Percentiles rank a stretch among this genome's conserved stretches.
phyloP scores from a whole-genome alignment of 2,329 filamentous ascomycete species.

The Blastomyces silverae region DNA sequence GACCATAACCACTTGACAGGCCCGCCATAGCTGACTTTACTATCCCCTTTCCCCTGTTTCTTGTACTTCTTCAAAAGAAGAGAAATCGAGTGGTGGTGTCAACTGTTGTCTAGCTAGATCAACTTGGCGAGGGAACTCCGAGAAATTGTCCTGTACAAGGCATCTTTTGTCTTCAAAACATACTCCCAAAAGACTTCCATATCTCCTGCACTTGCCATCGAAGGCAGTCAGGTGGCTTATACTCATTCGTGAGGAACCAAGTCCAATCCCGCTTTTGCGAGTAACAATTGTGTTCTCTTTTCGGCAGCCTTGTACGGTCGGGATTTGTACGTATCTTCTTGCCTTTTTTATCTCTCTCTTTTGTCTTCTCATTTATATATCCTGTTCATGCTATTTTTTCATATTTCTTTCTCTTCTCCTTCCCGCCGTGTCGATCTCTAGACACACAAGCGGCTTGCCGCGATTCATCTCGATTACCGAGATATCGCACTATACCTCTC shows the following conservation, averaged over 20 bases:
- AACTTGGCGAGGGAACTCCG: constrained; percentile 3
- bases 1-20: background rate
- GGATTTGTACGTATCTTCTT: constrained; percentile 26
- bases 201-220: constrained; percentile 26
- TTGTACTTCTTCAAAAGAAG: constrained; percentile 6
- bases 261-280: constrained; percentile 18
- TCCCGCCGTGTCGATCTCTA: background rate
- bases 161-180: constrained; percentile 17
- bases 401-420: constrained; percentile 10
- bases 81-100: constrained; percentile 9
- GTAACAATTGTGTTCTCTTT: constrained; percentile 15
- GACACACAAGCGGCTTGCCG: background rate
- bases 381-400: constrained; percentile 1
- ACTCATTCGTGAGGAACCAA: constrained; percentile 19
- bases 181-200: constrained; percentile 16
- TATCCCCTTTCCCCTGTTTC: constrained; percentile 12
- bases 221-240: constrained; percentile 24
- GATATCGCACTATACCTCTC: background rate
- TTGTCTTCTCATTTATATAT: background rate
- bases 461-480: background rate
- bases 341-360: constrained; percentile 19
- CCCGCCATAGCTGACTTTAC: constrained; percentile 2
- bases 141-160: constrained; percentile 16
- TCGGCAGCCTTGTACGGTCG: constrained; percentile 15
- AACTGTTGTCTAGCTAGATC: constrained; percentile 14